Conservation (phyloP, 2,329 filamentous ascomycete species). For the Ceratocystis cubensis region DNA sequence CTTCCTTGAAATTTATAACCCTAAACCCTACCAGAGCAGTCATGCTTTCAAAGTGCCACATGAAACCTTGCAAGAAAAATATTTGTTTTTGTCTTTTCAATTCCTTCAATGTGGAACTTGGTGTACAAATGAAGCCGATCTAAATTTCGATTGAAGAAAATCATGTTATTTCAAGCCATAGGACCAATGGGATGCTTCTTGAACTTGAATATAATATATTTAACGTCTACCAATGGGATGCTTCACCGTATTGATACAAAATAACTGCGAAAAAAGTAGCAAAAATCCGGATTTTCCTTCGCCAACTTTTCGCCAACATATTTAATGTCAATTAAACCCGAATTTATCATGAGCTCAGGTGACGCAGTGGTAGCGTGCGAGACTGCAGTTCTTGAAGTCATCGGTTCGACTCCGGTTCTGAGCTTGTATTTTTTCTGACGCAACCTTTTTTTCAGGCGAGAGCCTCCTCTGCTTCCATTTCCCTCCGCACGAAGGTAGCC, state of each 20-base stretch:
- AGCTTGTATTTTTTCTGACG: constrained; percentile 19
- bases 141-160: neutral
- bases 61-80: neutral
- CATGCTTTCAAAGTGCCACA: neutral
- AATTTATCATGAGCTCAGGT: neutral
- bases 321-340: neutral
- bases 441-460: constrained; percentile 14
- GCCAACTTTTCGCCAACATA: neutral
- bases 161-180: neutral
- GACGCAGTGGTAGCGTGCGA: constrained; percentile 15
- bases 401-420: constrained; percentile 16
- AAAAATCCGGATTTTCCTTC: neutral
- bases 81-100: neutral
- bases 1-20: neutral
- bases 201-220: too few relatives aligned
- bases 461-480: neutral
- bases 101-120: neutral
- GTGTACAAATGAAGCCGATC: too few relatives aligned
- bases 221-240: neutral
- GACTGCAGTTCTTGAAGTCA: constrained; percentile 16
- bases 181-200: neutral
- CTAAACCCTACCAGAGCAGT: neutral
- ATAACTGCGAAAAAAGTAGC: neutral
- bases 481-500: neutral
- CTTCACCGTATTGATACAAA: too few relatives aligned